A percentile compares a stretch with the other conserved stretches of the same genome.
These are phyloP conservation scores for Termitomyces sp. DNA, from an alignment of 768 basidiomycete genomes.

Conservation along the genomic window DNA sequence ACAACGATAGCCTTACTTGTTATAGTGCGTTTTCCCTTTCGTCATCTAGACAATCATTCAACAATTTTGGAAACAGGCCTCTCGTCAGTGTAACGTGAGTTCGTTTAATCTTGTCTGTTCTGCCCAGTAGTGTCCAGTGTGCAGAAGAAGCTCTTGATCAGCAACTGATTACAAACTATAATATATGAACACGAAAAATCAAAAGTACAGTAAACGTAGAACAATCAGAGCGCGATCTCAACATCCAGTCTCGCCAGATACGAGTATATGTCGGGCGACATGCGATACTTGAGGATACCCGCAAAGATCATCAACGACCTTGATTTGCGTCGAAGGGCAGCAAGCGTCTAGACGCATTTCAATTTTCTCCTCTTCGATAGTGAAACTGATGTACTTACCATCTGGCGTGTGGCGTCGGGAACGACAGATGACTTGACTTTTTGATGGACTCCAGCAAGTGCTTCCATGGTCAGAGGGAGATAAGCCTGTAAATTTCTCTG, in stretches of 20 bases:
- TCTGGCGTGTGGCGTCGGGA: conserved; percentile 73
- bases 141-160: neutral
- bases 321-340: conserved; percentile 71
- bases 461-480: conserved; percentile 89
- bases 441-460: conserved; percentile 78
- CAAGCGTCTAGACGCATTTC: conserved; percentile 47
- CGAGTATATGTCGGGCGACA: conserved; percentile 88
- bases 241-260: conserved; percentile 85
- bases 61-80: neutral
- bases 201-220: neutral
- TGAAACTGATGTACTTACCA: conserved; percentile 43
- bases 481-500: conserved; percentile 89
- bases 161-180: neutral
- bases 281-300: conserved; percentile 81
- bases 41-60: neutral
- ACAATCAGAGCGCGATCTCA: conserved; percentile 66
- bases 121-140: neutral
- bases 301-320: conserved; percentile 87
- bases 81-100: neutral
- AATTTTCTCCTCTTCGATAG: conserved; percentile 11
- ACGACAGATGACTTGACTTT: conserved; percentile 66
- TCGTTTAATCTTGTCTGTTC: neutral
- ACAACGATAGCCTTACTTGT: conserved; percentile 28
- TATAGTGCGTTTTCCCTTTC: neutral
- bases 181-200: neutral